phyloP scores from a whole-genome alignment of 2,329 filamentous ascomycete genomes.

The Tetracladium maxilliforme region DNA sequence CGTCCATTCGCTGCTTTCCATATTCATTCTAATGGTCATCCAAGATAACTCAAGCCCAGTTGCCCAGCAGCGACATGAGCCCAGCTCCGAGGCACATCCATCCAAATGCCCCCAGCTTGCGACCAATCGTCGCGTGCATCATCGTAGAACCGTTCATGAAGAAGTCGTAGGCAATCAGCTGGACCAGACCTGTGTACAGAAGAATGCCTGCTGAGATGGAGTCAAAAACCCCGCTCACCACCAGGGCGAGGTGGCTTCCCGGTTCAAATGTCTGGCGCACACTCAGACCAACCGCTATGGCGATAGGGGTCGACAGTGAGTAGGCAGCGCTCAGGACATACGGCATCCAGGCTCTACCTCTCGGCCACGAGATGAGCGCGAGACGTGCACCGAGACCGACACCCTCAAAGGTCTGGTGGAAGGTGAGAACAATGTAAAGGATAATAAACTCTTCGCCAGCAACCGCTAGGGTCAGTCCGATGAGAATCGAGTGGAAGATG shows the following conservation, averaged over 20 bases:
- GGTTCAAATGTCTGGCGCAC: slow-evolving; percentile 25
- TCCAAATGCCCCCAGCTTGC: slow-evolving; percentile 18
- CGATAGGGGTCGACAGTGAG: slow-evolving; percentile 34
- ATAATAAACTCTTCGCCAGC: slow-evolving; percentile 38
- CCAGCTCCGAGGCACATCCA: slow-evolving; percentile 23
- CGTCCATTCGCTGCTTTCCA: too few relatives aligned
- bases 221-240: slow-evolving; percentile 29
- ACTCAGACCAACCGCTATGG: slow-evolving; percentile 32
- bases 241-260: slow-evolving; percentile 22
- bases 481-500: slow-evolving; percentile 49
- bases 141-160: slow-evolving; percentile 34
- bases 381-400: slow-evolving; percentile 46
- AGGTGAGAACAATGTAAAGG: slow-evolving; percentile 43
- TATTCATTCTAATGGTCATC: too few relatives aligned
- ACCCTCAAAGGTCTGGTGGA: slow-evolving; percentile 50
- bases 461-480: slow-evolving; percentile 47
- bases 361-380: slow-evolving; percentile 36
- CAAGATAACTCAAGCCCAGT: slow-evolving; percentile 34
- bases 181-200: slow-evolving; percentile 32
- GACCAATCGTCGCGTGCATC: slow-evolving; percentile 21
- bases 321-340: slow-evolving; percentile 32
- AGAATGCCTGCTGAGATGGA: slow-evolving; percentile 30
- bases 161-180: slow-evolving; percentile 32
- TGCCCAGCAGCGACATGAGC: slow-evolving; percentile 32
- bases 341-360: slow-evolving; percentile 24